Conservation (phyloP, 1,284 basidiomycete genomes). For the Tylopilus microsporus region DNA sequence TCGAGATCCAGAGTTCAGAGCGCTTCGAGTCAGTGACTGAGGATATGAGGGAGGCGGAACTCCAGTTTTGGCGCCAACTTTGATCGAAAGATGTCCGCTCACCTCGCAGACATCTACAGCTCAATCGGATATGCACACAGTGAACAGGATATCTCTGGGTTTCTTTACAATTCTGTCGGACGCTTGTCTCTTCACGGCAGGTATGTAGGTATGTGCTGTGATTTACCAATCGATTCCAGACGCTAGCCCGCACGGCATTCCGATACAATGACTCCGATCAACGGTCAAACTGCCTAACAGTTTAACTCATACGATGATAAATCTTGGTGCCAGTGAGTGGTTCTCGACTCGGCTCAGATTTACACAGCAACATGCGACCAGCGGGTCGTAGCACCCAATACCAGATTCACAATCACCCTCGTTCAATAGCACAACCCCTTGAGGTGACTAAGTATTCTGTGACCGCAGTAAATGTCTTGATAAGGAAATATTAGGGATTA, state of each 20-base stretch:
- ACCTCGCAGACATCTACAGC: constrained; percentile 3
- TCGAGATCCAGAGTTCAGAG: neutral
- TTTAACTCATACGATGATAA: neutral
- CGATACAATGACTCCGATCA: neutral
- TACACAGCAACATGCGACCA: neutral
- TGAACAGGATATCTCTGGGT: neutral
- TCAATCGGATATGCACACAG: neutral
- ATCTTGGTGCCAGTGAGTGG: neutral
- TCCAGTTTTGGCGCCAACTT: neutral
- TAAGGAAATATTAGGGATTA: neutral
- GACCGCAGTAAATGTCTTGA: neutral
- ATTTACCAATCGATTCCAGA: neutral
- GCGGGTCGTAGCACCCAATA: neutral
- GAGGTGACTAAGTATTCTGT: neutral
- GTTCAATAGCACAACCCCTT: neutral
- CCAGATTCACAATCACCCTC: neutral
- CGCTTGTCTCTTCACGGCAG: neutral
- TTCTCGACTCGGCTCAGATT: neutral
- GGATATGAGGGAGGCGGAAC: neutral
- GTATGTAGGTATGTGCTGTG: neutral
- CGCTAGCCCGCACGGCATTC: neutral
- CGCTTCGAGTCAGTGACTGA: neutral
- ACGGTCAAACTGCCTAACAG: neutral
- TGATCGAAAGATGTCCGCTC: neutral
- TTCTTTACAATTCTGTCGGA: neutral